Conservation (phyloP, 352 stramenopile genomes). For the Thraustotheca clavata region DNA sequence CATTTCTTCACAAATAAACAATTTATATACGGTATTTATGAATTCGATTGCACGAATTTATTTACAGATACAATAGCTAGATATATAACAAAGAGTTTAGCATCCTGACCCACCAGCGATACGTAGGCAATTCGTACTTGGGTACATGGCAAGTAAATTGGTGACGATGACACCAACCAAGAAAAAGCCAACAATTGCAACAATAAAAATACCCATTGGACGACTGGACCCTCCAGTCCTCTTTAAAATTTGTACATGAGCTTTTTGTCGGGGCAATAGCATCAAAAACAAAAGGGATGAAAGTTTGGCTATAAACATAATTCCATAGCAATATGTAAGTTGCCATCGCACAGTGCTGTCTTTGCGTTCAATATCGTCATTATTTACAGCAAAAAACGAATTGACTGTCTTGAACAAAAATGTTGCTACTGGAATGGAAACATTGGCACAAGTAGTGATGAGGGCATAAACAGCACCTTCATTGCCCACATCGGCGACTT, state of each 20-base stretch:
- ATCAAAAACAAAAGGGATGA: slow-evolving; percentile 37
- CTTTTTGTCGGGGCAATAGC: slow-evolving; percentile 43
- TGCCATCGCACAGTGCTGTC: slow-evolving; percentile 23
- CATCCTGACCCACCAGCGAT: slow-evolving; percentile 29
- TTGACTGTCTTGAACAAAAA: slow-evolving; percentile 46
- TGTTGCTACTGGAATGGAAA: background rate
- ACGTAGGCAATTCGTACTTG: slow-evolving; percentile 27
- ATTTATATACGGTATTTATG: too few relatives aligned
- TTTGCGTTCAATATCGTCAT: slow-evolving; percentile 33
- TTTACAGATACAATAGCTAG: too few relatives aligned
- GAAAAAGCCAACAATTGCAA: slow-evolving; percentile 24
- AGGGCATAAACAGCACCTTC: background rate
- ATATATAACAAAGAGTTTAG: too few relatives aligned
- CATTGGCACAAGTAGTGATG: background rate
- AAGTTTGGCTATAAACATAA: slow-evolving; percentile 46
- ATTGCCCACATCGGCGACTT: background rate
- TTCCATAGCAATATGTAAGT: slow-evolving; percentile 43
- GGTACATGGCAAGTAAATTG: slow-evolving; percentile 40
- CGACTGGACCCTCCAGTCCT: slow-evolving; percentile 30
- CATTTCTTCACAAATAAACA: too few relatives aligned
- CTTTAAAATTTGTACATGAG: slow-evolving; percentile 35
- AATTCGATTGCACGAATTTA: too few relatives aligned
- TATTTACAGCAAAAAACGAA: slow-evolving; percentile 36
- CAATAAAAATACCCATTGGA: slow-evolving; percentile 21
- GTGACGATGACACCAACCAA: slow-evolving; percentile 36